Conservation (phyloP, 495 filamentous ascomycete species). For the Penicillium parvum region DNA sequence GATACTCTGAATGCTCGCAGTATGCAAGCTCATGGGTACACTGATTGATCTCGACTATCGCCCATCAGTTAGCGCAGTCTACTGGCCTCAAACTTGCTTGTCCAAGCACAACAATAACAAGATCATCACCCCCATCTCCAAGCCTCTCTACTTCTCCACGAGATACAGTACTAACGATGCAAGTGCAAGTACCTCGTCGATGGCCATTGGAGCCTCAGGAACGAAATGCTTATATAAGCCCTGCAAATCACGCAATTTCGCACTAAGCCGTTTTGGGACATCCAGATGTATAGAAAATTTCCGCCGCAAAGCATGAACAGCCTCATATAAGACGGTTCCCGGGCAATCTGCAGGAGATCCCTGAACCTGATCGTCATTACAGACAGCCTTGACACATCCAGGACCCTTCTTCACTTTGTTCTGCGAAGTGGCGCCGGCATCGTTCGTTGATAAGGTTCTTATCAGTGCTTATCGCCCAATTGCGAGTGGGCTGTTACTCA, state of each 20-base stretch:
- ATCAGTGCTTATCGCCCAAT: slow-evolving; percentile 29
- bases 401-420: neutral
- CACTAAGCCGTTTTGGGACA: slow-evolving; percentile 17
- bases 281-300: slow-evolving; percentile 19
- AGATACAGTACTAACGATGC: too few relatives aligned
- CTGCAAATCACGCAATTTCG: slow-evolving; percentile 21
- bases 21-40: too few relatives aligned
- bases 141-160: too few relatives aligned
- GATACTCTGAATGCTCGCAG: too few relatives aligned
- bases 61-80: too few relatives aligned
- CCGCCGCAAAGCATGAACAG: slow-evolving; percentile 1
- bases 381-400: neutral
- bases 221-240: slow-evolving; percentile 8
- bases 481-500: slow-evolving; percentile 23
- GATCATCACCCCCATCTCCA: too few relatives aligned
- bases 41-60: too few relatives aligned
- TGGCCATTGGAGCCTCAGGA: neutral
- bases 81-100: too few relatives aligned
- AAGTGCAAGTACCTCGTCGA: neutral
- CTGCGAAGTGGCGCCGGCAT: neutral
- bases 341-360: neutral
- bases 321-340: too few relatives aligned
- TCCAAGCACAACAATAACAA: too few relatives aligned
- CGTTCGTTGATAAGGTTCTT: slow-evolving; percentile 7
- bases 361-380: neutral